Base-by-base conservation (phyloP, 75 land plant genomes). In the Pseudotsuga menziesii region DNA sequence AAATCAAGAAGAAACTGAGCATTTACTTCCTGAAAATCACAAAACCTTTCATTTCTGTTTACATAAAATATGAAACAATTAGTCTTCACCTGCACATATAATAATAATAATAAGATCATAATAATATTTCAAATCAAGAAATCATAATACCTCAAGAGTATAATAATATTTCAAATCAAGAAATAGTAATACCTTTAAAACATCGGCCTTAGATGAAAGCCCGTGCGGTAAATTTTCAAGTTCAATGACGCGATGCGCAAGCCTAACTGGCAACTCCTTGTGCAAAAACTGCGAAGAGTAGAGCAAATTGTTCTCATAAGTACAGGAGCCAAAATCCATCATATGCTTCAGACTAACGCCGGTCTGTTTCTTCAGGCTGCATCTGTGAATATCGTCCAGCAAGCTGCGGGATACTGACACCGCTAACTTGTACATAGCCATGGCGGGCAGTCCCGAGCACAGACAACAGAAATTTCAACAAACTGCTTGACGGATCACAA, bases 311-410 rank as follows among this genome's bases (percentile, higher is more conserved):
- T 57, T 83, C 4, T 76, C 82, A n/a, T 75, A 71, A 17, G 86
- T 82, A 83, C 70, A 57, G 19, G 82, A 74, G 14, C 79, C 79
- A 35, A 85, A 85, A 55, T 85, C 87, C 87, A 85, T 79, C 87
- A 85, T 85, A 72, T 83, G 77, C 82, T 85, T 85, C 56, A 85
- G 61, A 59, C 87, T 85, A 58, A 85, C 87, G 17, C 87, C 87
- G 11, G 87, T 79, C 48, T 85, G 87, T 35, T 79, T 83, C 56
- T 72, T 79, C 67, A 79, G 57, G 73, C 87, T 85, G 58, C 87
- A 85, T 61, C 78, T 79, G 61, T 85, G 66, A 19, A 85, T 84
- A 41, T 85, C 87, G 15, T 83, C 87, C 17, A 78, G 82, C 63
- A 85, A 64, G 69, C 76, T 72, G 15, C 87, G 77, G 23, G 85